These are phyloP conservation scores for Knufia fluminis DNA, from an alignment of 2,329 filamentous ascomycete species.

Conservation along the genomic window DNA sequence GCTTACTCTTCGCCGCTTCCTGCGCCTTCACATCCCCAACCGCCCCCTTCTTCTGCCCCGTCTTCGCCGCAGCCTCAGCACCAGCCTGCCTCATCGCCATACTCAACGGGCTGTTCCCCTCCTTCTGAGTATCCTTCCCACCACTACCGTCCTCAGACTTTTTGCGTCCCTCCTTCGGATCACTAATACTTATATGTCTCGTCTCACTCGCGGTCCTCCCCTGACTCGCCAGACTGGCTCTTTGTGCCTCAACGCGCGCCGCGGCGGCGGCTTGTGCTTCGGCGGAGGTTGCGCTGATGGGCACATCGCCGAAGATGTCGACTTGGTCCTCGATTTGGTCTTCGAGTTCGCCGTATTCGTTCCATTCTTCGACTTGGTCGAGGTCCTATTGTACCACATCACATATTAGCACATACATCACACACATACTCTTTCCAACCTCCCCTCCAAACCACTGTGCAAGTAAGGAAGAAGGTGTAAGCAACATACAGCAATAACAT, in stretches of 20 bases:
- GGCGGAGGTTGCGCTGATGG: conserved; percentile 19
- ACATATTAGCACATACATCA: too few relatives aligned
- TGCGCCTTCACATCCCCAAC: not conserved
- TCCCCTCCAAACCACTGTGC: too few relatives aligned
- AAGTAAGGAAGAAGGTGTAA: too few relatives aligned
- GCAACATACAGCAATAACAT: conserved; percentile 73
- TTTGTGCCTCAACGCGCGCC: not conserved
- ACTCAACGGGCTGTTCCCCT: conserved; percentile 31
- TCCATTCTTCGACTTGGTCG: conserved; percentile 95
- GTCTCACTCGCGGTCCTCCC: conserved; percentile 25
- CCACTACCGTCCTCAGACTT: conserved; percentile 9
- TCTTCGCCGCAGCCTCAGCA: conserved; percentile 28
- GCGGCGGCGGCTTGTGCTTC: conserved; percentile 17
- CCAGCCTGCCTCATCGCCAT: conserved; percentile 37
- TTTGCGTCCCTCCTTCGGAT: conserved; percentile 16
- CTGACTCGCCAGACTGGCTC: conserved; percentile 28
- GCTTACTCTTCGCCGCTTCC: conserved; percentile 5
- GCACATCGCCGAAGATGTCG: conserved; percentile 26
- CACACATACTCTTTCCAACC: too few relatives aligned
- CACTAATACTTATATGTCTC: conserved; percentile 17
- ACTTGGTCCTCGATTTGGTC: conserved; percentile 56
- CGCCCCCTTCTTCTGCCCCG: conserved; percentile 21
- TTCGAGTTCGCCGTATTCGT: conserved; percentile 93
- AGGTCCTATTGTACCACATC: conserved; percentile 61
- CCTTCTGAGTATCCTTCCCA: too few relatives aligned